Percentiles rank a stretch among this genome's conserved stretches.
phyloP scores from a whole-genome alignment of 176 grass and related monocot genomes.

The Metroxylon sagu region DNA sequence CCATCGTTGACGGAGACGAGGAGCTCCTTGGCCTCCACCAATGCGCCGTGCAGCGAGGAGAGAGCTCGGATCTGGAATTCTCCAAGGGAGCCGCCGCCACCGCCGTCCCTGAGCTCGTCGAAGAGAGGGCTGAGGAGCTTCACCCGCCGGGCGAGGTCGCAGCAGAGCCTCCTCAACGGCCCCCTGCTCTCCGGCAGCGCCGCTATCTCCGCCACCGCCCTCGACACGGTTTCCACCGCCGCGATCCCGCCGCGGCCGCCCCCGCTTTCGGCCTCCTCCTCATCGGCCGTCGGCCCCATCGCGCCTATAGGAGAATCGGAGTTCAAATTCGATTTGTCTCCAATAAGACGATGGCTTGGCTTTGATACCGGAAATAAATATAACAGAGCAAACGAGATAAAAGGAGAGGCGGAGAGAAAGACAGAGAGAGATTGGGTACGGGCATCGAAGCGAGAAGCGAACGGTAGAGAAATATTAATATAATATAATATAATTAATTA shows the following conservation, averaged over 20 bases:
- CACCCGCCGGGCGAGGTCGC: slow-evolving; percentile 65
- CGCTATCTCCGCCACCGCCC: slow-evolving; percentile 50
- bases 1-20: slow-evolving; percentile 55
- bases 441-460: too few species aligned
- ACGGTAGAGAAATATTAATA: too few species aligned
- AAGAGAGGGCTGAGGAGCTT: slow-evolving; percentile 74
- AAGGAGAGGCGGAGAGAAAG: too few species aligned
- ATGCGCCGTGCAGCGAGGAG: slow-evolving; percentile 30
- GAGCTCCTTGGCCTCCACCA: slow-evolving; percentile 45
- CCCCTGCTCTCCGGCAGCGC: slow-evolving; percentile 76
- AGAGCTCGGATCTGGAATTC: not conserved
- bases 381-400: too few species aligned
- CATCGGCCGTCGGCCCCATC: slow-evolving; percentile 3
- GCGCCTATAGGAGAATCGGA: not conserved
- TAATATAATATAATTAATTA: too few species aligned
- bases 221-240: slow-evolving; percentile 20
- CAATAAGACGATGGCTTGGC: too few species aligned
- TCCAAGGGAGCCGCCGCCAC: not conserved
- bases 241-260: not conserved
- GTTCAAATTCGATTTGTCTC: not conserved
- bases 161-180: slow-evolving; percentile 56
- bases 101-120: slow-evolving; percentile 38
- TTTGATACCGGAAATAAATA: too few species aligned
- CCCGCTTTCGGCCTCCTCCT: not conserved
- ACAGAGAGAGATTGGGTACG: too few species aligned